Percentiles rank a stretch among this genome's conserved stretches.
Evolutionary conservation across 345 rosid species (phyloP).

Genomic region (Citropsis articulata): DNA sequence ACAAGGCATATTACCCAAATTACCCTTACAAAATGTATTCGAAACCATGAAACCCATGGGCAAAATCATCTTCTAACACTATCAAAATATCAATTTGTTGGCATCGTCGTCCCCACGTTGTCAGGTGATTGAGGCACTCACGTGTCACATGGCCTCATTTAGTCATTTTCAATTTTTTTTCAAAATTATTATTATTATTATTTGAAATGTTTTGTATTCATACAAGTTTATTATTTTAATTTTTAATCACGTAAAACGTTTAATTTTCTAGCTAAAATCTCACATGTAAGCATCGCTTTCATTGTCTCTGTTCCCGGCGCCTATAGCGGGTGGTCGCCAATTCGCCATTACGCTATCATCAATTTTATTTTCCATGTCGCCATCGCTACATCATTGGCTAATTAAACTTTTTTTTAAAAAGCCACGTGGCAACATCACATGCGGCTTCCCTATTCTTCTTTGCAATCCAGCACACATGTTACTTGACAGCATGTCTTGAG

Average conservation of each 20-base stretch:
- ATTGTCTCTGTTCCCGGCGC: constrained; percentile 29
- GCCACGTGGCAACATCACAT: constrained; percentile 39
- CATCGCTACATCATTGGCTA: not conserved
- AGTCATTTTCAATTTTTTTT: not conserved
- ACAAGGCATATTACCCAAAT: not conserved
- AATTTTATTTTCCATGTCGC: constrained; percentile 1
- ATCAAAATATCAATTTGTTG: too few relatives aligned
- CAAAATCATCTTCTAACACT: not conserved
- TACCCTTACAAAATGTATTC: not conserved
- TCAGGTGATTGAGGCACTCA: constrained; percentile 27
- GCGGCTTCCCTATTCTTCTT: constrained; percentile 3
- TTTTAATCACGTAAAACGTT: not conserved
- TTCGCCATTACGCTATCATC: not conserved
- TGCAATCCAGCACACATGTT: constrained; percentile 22
- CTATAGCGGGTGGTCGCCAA: constrained; percentile 20
- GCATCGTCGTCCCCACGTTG: constrained; percentile 23
- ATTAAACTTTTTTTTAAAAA: not conserved
- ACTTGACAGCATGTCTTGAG: constrained; percentile 19
- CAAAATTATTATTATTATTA: not conserved
- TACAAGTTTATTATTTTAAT: not conserved
- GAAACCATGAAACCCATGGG: not conserved
- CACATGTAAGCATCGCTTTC: constrained; percentile 30
- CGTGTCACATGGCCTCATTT: constrained; percentile 29
- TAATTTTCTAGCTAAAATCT: not conserved
- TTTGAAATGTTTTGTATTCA: not conserved